These are phyloP conservation scores for Sphagnurus paluster DNA, from an alignment of 1,284 basidiomycete genomes.

Conservation along the genomic window DNA sequence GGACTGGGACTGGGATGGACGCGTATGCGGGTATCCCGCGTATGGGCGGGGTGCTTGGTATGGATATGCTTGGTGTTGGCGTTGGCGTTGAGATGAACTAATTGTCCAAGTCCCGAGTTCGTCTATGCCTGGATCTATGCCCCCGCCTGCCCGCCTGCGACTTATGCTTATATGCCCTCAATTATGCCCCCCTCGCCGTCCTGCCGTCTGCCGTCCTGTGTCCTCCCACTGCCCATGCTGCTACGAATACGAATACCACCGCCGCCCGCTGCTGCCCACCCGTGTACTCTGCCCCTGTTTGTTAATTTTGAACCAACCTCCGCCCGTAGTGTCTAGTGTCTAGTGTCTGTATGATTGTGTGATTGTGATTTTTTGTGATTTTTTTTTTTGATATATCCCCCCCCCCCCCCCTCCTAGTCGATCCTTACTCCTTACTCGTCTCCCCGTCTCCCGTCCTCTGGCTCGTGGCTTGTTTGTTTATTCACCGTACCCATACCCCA, in stretches of 20 bases:
- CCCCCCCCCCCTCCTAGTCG: neutral
- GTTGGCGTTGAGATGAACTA: constrained; percentile 15
- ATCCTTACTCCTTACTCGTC: too few relatives aligned
- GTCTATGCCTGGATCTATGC: neutral
- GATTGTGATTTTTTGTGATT: neutral
- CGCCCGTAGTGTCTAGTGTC: neutral
- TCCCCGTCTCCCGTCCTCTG: too few relatives aligned
- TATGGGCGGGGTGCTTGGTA: neutral
- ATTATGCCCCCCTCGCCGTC: too few relatives aligned
- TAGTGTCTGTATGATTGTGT: neutral
- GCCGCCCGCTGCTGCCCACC: too few relatives aligned
- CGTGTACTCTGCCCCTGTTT: too few relatives aligned
- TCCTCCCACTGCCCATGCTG: too few relatives aligned
- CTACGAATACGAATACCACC: too few relatives aligned
- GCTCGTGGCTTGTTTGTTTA: too few relatives aligned
- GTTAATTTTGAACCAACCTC: too few relatives aligned
- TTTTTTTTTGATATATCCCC: constrained; percentile 1
- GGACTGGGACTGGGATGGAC: constrained; percentile 20
- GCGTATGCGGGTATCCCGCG: constrained; percentile 5
- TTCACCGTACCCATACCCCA: too few relatives aligned
- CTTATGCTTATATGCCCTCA: neutral
- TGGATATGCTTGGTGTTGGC: constrained; percentile 11
- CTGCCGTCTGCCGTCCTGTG: too few relatives aligned
- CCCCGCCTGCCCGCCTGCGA: neutral
- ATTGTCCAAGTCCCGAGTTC: neutral